Evolutionary conservation across 768 basidiomycete genomes (phyloP).

Genomic region (Punctularia strigosozonata): DNA sequence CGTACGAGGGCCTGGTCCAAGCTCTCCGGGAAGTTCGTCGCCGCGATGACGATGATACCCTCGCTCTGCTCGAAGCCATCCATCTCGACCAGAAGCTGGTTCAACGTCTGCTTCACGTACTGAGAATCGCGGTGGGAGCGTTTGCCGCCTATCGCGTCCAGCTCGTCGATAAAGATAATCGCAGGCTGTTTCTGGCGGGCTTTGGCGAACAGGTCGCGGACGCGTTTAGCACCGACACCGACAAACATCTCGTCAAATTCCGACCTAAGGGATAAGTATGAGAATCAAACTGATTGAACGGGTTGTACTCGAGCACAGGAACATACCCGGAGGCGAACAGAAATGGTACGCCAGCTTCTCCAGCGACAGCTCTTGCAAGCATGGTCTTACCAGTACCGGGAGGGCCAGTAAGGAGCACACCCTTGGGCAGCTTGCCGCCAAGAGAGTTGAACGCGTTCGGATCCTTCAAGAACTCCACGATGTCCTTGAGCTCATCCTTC

Average conservation of each 20-base stretch:
- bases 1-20: slow-evolving; percentile 90
- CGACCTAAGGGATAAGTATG: slow-evolving; percentile 31
- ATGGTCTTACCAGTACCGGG: slow-evolving; percentile 98
- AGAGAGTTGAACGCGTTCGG: slow-evolving; percentile 82
- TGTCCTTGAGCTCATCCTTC: slow-evolving; percentile 88
- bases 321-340: slow-evolving; percentile 86
- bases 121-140: slow-evolving; percentile 76
- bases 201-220: slow-evolving; percentile 87
- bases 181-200: slow-evolving; percentile 93
- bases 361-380: slow-evolving; percentile 93
- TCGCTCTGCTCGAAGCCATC: slow-evolving; percentile 93
- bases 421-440: slow-evolving; percentile 91
- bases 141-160: slow-evolving; percentile 90
- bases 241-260: slow-evolving; percentile 99
- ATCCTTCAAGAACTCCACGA: slow-evolving; percentile 92
- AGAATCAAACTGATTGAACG: background rate
- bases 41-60: slow-evolving; percentile 91
- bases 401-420: slow-evolving; percentile 81
- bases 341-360: slow-evolving; percentile 97
- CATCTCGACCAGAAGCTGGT: slow-evolving; percentile 94
- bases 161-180: slow-evolving; percentile 96
- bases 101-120: slow-evolving; percentile 89
- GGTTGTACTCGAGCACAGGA: slow-evolving; percentile 1
- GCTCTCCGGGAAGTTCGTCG: slow-evolving; percentile 95
- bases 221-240: slow-evolving; percentile 88